A percentile compares a stretch with the other conserved stretches of the same genome.
phyloP scores from a whole-genome alignment of 2,329 filamentous ascomycete species.

The Colletotrichum magnum region DNA sequence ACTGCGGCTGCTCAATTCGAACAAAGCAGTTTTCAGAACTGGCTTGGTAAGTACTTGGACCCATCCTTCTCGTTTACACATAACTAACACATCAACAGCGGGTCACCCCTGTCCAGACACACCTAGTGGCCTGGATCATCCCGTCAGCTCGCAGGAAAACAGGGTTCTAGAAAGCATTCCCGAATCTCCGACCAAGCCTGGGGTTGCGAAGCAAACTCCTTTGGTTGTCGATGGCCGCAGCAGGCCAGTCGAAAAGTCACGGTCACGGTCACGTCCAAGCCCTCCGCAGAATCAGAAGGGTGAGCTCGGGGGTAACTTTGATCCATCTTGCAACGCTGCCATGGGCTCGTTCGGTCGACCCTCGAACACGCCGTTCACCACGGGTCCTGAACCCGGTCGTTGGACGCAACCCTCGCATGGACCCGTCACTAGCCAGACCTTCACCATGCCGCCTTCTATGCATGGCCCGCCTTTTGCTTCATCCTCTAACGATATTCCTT shows the following conservation, averaged over 20 bases:
- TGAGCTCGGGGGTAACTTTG: neutral
- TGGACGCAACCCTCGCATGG: neutral
- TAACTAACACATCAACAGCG: conserved; percentile 14
- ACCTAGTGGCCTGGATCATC: conserved; percentile 19
- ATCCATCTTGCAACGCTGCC: neutral
- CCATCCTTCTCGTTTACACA: neutral
- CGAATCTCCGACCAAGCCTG: neutral
- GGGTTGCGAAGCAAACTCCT: neutral
- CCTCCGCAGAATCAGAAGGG: no score
- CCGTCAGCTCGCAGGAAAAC: neutral
- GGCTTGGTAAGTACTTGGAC: conserved; percentile 52
- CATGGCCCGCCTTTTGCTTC: neutral
- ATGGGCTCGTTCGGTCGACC: neutral
- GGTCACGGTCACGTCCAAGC: no score
- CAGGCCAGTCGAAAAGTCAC: neutral
- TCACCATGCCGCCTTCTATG: neutral
- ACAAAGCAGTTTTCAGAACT: conserved; percentile 50
- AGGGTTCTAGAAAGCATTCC: neutral
- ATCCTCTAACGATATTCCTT: neutral
- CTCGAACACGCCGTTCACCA: neutral
- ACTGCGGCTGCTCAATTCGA: conserved; percentile 47
- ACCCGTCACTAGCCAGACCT: no score
- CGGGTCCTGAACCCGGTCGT: neutral
- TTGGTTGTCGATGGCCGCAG: conserved; percentile 15
- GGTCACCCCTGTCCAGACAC: conserved; percentile 12